Base-by-base conservation (phyloP, 1,284 basidiomycete species). In the Xerocomus nothofagi region DNA sequence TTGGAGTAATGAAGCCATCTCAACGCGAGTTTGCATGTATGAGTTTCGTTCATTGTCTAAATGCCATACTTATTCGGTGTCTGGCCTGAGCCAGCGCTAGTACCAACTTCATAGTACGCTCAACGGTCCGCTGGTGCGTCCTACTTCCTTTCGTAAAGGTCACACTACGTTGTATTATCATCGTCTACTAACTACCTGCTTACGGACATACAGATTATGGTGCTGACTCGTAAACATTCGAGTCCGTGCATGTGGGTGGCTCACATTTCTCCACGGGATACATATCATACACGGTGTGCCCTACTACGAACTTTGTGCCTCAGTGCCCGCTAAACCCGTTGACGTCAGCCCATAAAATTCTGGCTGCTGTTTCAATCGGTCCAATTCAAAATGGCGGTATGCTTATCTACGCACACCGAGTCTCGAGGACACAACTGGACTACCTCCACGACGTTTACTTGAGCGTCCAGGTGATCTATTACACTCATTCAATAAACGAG, bases 391-490 rank as follows among this genome's bases (percentile, higher is more conserved):
- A 62, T 33, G 34, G 15, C 15, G 36, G 44, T 37, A 37, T 41
- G 39, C 51, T 59, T 65, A 54, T 61, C 49, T 47, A 44, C 18
- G 7, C 34, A 21, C 24, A 20, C 24, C 12, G 21, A 39, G 34
- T 51, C 43, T 57, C 24, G 18, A 40, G 27, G 10, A 34, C 29
- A 17, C 36, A 14, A 20, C 40, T 21, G 6, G 38, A 31, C 17
- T 33, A 21, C 43, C 14, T 55, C 39, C 47, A 18, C 34, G 39
- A 23, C 29, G 10, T 49, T 37, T 26, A 27, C 30, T 42, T 12
- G 47, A 48, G 48, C 34, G 55, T 60, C 59, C 37, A 55, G 52
- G 59, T 29, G 50, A 53, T 56, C 49, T 54, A 45, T 34, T 39
- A 34, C 52, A 20, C 24, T 53, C 56, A 17, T 54, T 52, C 38